Evolutionary conservation across 768 basidiomycete species (phyloP), one percentile per base, ranked within the genome.

Genomic region (Kwoniella botswanensis): DNA sequence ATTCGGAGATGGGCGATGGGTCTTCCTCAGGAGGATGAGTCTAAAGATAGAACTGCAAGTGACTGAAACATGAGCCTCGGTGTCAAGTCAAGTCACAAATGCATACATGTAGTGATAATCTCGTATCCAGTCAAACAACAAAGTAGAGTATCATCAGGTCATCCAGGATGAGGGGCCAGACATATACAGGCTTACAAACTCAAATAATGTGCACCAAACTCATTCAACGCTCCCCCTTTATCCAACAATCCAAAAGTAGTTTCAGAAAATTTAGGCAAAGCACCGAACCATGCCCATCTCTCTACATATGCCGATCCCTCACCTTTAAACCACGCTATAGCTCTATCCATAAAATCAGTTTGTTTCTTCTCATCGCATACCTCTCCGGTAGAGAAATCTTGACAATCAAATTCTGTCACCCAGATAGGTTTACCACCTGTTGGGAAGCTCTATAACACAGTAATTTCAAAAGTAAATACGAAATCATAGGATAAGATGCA

Each of bases 271-370:
- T 66, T 56, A 13, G 76, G 70, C 61, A 78, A 74, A 10, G 77
- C 74, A 29, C 80, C 80, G 61, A 79, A 82, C 74, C 75, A 82
- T 18, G 75, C 61, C 75, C 76, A 79, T 42, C 79, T 50, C 54
- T 76, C 70, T 2, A 82, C 78, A 9, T 70, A 60, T 41, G 35
- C 56, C 10, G 52, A 50, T 2, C 77, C 74, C 18, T 74, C 75
- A 50, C 68, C 68, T 53, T 65, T 46, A 68, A 79, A 72, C 63
- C 64, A 79, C 6, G 50, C 63, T 53, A 79, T 70, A 6, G 74
- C 63, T 7, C 66, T 74, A 55, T 71, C 71, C 76, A 80, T 78
- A 68, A 82, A 82, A 1, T 60, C 59, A 43, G 72, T 57, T 21
- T 67, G 68, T 56, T 78, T 67, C 15, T 68, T 71, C 1, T 55